A percentile compares a stretch with the other conserved stretches of the same genome.
These are phyloP conservation scores for Saccharomycopsis javanensis DNA, from an alignment of 805 yeast species.

Conservation along the genomic window DNA sequence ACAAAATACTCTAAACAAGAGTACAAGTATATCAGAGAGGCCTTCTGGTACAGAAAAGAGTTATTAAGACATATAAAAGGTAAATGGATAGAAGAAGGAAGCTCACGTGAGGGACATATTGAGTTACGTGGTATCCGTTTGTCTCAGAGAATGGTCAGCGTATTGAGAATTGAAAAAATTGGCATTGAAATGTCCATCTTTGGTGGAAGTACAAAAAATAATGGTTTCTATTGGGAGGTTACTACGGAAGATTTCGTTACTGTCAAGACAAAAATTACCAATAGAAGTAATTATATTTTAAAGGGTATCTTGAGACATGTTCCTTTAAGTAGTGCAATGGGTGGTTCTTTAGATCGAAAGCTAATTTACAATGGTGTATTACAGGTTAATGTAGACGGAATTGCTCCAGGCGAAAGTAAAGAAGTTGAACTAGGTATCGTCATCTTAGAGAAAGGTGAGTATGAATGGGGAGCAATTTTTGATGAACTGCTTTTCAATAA, in stretches of 20 bases:
- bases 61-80: slow-evolving; percentile 54
- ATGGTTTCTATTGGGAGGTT: slow-evolving; percentile 28
- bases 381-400: slow-evolving; percentile 40
- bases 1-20: slow-evolving; percentile 46
- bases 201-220: slow-evolving; percentile 15
- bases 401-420: slow-evolving; percentile 35
- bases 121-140: slow-evolving; percentile 61
- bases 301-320: slow-evolving; percentile 54
- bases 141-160: slow-evolving; percentile 48
- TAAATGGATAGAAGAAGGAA: slow-evolving; percentile 43
- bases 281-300: slow-evolving; percentile 34
- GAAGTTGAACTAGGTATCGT: slow-evolving; percentile 46
- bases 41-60: slow-evolving; percentile 75
- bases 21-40: slow-evolving; percentile 43
- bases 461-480: slow-evolving; percentile 65
- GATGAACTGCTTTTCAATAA: slow-evolving; percentile 32
- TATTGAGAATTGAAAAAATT: slow-evolving; percentile 41
- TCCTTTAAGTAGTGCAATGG: slow-evolving; percentile 31
- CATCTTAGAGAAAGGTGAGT: slow-evolving; percentile 67
- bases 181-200: slow-evolving; percentile 31
- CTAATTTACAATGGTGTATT: slow-evolving; percentile 65
- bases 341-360: slow-evolving; percentile 40
- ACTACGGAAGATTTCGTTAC: slow-evolving; percentile 41
- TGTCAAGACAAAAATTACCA: slow-evolving; percentile 39
- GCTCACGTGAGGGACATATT: slow-evolving; percentile 42